A percentile compares a stretch with the other conserved stretches of the same genome.
Evolutionary conservation across 192 early-diverging fungal genomes (phyloP).

Genomic region (Entophlyctis luteolus): DNA sequence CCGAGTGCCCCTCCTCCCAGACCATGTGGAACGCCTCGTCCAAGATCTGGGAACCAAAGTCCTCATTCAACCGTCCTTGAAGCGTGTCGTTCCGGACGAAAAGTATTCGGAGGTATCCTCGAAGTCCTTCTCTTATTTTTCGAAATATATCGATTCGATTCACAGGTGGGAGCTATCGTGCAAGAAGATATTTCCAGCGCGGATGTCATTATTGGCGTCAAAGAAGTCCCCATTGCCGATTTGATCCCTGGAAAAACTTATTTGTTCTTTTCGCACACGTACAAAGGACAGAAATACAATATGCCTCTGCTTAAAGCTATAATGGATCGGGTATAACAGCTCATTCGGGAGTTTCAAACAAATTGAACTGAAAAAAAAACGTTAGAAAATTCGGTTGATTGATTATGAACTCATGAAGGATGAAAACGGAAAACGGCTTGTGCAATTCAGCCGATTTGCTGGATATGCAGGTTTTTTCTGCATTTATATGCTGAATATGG

Average conservation of each 20-base stretch:
- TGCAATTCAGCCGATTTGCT: constrained; percentile 89
- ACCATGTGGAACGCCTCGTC: constrained; percentile 77
- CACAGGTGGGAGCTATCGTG: constrained; percentile 74
- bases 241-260: constrained; percentile 87
- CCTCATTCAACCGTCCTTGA: constrained; percentile 88
- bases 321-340: constrained; percentile 83
- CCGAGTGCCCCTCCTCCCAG: constrained; percentile 83
- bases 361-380: too few species aligned
- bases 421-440: constrained; percentile 66
- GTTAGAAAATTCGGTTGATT: constrained; percentile 78
- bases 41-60: constrained; percentile 74
- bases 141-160: neutral
- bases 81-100: constrained; percentile 84
- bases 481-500: too few species aligned
- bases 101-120: constrained; percentile 65
- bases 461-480: constrained; percentile 77
- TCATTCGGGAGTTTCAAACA: too few species aligned
- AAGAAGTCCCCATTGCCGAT: constrained; percentile 83
- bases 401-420: constrained; percentile 95
- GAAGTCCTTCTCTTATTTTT: neutral
- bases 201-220: constrained; percentile 93
- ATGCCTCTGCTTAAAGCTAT: constrained; percentile 84
- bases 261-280: constrained; percentile 93
- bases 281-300: constrained; percentile 94
- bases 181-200: constrained; percentile 82